These are phyloP conservation scores for Dittrichia graveolens DNA, from an alignment of 129 eudicot species.

Conservation along the genomic window DNA sequence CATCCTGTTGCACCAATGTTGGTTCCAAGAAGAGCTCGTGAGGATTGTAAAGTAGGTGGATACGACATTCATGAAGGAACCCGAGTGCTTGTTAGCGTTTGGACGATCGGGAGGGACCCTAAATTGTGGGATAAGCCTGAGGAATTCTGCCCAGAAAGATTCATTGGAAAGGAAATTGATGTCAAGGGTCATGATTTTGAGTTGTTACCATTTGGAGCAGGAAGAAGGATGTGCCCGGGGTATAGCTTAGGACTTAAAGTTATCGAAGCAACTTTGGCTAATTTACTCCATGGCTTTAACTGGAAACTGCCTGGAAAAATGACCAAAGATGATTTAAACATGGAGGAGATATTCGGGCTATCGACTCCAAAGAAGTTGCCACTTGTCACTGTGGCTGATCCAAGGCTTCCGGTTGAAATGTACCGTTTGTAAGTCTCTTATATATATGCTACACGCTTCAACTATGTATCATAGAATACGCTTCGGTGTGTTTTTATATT, in stretches of 20 bases:
- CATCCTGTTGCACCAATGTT: slow-evolving; percentile 49
- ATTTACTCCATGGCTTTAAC: slow-evolving; percentile 52
- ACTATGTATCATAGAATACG: not conserved
- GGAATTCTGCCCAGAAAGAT: slow-evolving; percentile 50
- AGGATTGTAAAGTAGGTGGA: slow-evolving; percentile 44
- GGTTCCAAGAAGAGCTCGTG: slow-evolving; percentile 44
- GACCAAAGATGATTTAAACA: slow-evolving; percentile 41
- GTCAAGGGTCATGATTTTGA: slow-evolving; percentile 47
- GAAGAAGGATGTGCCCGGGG: slow-evolving; percentile 60
- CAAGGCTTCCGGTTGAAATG: slow-evolving; percentile 47
- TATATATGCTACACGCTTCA: slow-evolving; percentile 4
- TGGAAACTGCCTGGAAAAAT: slow-evolving; percentile 47
- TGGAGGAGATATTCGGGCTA: slow-evolving; percentile 60
- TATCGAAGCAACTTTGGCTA: slow-evolving; percentile 55
- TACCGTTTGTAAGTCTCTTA: slow-evolving; percentile 21
- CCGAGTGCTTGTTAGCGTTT: slow-evolving; percentile 42
- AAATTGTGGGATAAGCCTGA: slow-evolving; percentile 48
- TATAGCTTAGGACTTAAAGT: slow-evolving; percentile 45
- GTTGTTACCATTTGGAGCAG: slow-evolving; percentile 53
- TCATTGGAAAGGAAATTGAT: slow-evolving; percentile 43
- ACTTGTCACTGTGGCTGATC: slow-evolving; percentile 37
- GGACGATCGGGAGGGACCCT: slow-evolving; percentile 58
- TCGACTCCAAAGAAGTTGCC: slow-evolving; percentile 59
- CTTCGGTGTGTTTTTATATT: not conserved
- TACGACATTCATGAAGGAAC: slow-evolving; percentile 48